Percentiles rank a stretch among this genome's conserved stretches.
Conservation (phyloP, 2,329 filamentous ascomycete species). For the Cladosporium sp. region DNA sequence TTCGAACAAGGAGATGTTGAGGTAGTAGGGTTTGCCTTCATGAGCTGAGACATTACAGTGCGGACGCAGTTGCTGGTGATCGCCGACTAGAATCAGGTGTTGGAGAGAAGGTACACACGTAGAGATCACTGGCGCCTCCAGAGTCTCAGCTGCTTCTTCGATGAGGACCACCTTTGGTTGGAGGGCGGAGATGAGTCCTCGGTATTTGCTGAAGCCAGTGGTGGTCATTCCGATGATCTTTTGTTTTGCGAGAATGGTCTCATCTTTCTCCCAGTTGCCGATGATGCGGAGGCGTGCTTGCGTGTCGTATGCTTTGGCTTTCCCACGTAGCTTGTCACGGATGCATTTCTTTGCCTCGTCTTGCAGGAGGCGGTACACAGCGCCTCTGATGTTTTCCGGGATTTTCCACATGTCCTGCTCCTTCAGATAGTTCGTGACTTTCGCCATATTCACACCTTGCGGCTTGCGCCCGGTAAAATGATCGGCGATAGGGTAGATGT, state of each 20-base stretch:
- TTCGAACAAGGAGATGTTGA: conserved; percentile 79
- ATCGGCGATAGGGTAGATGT: conserved; percentile 39
- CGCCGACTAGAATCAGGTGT: conserved; percentile 71
- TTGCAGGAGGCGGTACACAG: conserved; percentile 68
- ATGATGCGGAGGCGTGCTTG: conserved; percentile 57
- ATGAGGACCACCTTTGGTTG: conserved; percentile 70
- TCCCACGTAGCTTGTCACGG: conserved; percentile 49
- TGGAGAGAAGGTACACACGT: conserved; percentile 64
- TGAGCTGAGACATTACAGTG: conserved; percentile 65
- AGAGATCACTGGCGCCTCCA: conserved; percentile 64
- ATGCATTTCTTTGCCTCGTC: conserved; percentile 54
- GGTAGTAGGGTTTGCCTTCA: conserved; percentile 61
- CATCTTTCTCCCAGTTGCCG: conserved; percentile 61
- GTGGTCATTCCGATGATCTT: conserved; percentile 71
- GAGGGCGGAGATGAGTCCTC: conserved; percentile 66
- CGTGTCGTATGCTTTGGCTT: conserved; percentile 54
- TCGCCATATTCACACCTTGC: conserved; percentile 34
- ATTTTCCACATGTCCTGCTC: conserved; percentile 64
- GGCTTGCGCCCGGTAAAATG: conserved; percentile 42
- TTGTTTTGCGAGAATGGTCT: conserved; percentile 61
- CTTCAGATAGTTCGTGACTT: conserved; percentile 43
- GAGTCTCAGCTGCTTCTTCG: conserved; percentile 78
- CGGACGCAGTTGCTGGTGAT: conserved; percentile 77
- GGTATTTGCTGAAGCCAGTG: conserved; percentile 79
- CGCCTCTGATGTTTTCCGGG: conserved; percentile 56